These are phyloP conservation scores for Debaryomyces castellii DNA, from an alignment of 805 yeast genomes.

Conservation along the genomic window DNA sequence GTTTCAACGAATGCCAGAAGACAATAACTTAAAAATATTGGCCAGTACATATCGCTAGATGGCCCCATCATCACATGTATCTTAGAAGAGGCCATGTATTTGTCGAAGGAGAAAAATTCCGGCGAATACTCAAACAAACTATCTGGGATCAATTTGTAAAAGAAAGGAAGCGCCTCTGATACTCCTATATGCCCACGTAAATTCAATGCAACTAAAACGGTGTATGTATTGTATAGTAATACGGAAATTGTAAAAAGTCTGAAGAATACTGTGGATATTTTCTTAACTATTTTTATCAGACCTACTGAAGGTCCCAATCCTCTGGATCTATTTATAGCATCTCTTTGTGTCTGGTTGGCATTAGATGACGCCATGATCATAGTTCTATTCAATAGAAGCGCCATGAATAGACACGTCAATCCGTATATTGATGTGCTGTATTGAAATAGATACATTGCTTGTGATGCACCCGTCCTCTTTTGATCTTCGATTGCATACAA, in stretches of 20 bases:
- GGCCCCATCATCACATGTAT: constrained; percentile 45
- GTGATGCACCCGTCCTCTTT: constrained; percentile 1
- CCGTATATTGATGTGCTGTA: constrained; percentile 41
- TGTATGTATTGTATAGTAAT: constrained; percentile 22
- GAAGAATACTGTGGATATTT: constrained; percentile 21
- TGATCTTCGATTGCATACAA: constrained; percentile 16
- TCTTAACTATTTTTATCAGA: constrained; percentile 17
- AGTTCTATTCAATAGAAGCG: constrained; percentile 38
- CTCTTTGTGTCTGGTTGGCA: constrained; percentile 5
- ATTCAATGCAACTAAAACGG: constrained; percentile 32
- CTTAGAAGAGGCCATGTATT: constrained; percentile 29
- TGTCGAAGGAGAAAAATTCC: constrained; percentile 14
- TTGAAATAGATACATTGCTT: constrained; percentile 8
- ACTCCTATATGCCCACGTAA: constrained; percentile 17
- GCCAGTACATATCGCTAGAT: constrained; percentile 54
- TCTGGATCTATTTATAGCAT: constrained; percentile 3
- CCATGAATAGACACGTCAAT: constrained; percentile 35
- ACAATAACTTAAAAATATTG: constrained; percentile 57
- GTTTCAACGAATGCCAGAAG: constrained; percentile 65
- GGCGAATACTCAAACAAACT: constrained; percentile 24
- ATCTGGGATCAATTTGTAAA: constrained; percentile 12
- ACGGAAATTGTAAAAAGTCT: constrained; percentile 26
- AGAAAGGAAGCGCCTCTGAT: constrained; percentile 7
- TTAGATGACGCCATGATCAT: constrained; percentile 38
- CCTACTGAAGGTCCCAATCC: constrained; percentile 5